Percentiles rank a stretch among this genome's conserved stretches.
Evolutionary conservation across 2,329 filamentous ascomycete genomes (phyloP).

Genomic region (Arthrobotrys pseudoclavata): DNA sequence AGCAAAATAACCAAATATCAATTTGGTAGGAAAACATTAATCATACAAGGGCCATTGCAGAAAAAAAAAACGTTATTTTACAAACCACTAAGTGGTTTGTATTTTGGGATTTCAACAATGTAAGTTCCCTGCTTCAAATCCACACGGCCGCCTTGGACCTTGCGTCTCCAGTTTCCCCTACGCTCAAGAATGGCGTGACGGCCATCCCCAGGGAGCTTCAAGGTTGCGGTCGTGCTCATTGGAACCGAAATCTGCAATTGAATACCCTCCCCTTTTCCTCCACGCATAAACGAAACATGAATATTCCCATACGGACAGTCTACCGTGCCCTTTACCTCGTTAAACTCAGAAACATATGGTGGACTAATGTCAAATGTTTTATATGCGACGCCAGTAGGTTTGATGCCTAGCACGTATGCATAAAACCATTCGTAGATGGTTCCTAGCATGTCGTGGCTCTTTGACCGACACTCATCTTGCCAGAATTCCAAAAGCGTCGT

Average conservation of each 20-base stretch:
- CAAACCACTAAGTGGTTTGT: background rate
- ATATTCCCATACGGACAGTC: constrained; percentile 67
- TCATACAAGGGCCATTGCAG: too few relatives aligned
- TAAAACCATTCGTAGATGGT: constrained; percentile 71
- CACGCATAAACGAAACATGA: constrained; percentile 62
- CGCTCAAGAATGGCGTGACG: constrained; percentile 8
- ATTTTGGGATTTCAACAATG: constrained; percentile 9
- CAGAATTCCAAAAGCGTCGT: constrained; percentile 68
- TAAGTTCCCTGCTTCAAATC: constrained; percentile 32
- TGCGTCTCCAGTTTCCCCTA: constrained; percentile 21
- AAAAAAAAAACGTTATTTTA: background rate
- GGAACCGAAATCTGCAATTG: constrained; percentile 26
- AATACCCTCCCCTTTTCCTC: constrained; percentile 3
- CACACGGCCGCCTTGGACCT: background rate
- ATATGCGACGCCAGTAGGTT: constrained; percentile 66
- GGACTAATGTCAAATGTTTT: constrained; percentile 67
- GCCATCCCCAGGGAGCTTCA: constrained; percentile 9
- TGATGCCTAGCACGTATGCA: constrained; percentile 66
- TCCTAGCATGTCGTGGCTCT: constrained; percentile 70
- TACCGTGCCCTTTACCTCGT: constrained; percentile 65
- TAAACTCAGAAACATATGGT: constrained; percentile 67
- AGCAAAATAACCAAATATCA: too few relatives aligned
- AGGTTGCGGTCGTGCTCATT: constrained; percentile 20
- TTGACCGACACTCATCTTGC: constrained; percentile 68
- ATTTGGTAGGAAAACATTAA: too few relatives aligned